Evolutionary conservation across 352 stramenopile genomes (phyloP).

Genomic region (Phytophthora cactorum): DNA sequence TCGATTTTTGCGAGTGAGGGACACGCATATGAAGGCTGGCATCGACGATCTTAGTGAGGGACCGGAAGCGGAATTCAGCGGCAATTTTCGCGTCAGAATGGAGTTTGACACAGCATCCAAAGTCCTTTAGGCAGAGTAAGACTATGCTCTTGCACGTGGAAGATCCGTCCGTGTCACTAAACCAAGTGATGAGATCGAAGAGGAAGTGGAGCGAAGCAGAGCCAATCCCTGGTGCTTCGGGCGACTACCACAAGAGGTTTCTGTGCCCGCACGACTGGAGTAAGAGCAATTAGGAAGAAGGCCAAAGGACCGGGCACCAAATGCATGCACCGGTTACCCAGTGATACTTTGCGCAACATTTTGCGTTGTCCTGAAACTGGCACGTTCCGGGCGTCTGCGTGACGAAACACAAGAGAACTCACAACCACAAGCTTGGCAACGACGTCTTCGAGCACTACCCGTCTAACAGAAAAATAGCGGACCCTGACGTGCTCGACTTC

Average conservation of each 20-base stretch:
- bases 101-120: too few species aligned
- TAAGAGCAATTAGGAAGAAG: not conserved
- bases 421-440: conserved; percentile 6
- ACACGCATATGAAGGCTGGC: too few species aligned
- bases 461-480: not conserved
- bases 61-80: too few species aligned
- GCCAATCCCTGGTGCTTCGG: conserved; percentile 2
- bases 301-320: conserved; percentile 4
- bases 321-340: not conserved
- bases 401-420: conserved; percentile 4
- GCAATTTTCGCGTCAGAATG: too few species aligned
- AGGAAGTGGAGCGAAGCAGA: conserved; percentile 6
- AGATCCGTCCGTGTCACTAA: too few species aligned
- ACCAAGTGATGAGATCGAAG: not conserved
- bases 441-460: conserved; percentile 4
- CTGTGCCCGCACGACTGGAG: not conserved
- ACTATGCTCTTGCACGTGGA: too few species aligned
- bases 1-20: too few species aligned
- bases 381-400: not conserved
- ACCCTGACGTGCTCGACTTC: conserved; percentile 1
- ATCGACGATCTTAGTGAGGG: too few species aligned
- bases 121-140: too few species aligned
- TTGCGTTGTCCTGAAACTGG: not conserved
- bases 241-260: not conserved
- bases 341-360: conserved; percentile 2